A percentile compares a stretch with the other conserved stretches of the same genome.
These are phyloP conservation scores for Pyrenophora seminiperda DNA, from an alignment of 2,329 filamentous ascomycete species.

Conservation along the genomic window DNA sequence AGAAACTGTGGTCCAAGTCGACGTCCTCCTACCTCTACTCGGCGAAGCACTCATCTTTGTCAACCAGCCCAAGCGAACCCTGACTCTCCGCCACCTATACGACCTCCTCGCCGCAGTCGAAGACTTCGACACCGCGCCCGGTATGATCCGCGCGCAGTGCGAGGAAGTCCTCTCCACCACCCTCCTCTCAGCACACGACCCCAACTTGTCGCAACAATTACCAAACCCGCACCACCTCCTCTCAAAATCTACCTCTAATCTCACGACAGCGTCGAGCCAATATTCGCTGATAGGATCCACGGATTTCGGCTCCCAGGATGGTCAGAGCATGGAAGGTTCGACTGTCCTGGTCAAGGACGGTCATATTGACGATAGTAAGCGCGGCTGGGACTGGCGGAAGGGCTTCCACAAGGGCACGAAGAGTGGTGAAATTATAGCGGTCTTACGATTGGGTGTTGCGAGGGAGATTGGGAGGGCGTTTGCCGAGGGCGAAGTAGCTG, in stretches of 20 bases:
- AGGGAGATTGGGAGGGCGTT: constrained; percentile 74
- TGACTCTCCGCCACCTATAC: constrained; percentile 75
- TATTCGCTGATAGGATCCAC: constrained; percentile 76
- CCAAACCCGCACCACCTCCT: constrained; percentile 48
- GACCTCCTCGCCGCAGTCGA: constrained; percentile 77
- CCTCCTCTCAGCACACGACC: constrained; percentile 68
- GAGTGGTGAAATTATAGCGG: constrained; percentile 72
- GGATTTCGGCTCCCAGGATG: constrained; percentile 62
- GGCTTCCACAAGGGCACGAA: constrained; percentile 62
- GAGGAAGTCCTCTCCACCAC: constrained; percentile 80
- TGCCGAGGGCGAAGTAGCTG: constrained; percentile 65
- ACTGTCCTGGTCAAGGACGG: constrained; percentile 52
- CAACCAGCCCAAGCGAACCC: constrained; percentile 63
- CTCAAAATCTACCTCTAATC: constrained; percentile 61
- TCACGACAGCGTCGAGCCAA: constrained; percentile 61
- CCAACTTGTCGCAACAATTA: constrained; percentile 26
- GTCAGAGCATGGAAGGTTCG: constrained; percentile 51
- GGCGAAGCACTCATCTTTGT: constrained; percentile 83
- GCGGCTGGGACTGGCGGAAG: constrained; percentile 75
- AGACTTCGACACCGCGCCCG: constrained; percentile 76
- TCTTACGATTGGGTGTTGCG: constrained; percentile 74
- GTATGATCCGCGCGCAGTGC: constrained; percentile 73
- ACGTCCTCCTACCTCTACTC: constrained; percentile 81
- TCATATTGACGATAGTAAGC: constrained; percentile 51
- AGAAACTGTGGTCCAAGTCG: constrained; percentile 84